Evolutionary conservation across 345 rosid species (phyloP).

Genomic region (Populus pruinosa): DNA sequence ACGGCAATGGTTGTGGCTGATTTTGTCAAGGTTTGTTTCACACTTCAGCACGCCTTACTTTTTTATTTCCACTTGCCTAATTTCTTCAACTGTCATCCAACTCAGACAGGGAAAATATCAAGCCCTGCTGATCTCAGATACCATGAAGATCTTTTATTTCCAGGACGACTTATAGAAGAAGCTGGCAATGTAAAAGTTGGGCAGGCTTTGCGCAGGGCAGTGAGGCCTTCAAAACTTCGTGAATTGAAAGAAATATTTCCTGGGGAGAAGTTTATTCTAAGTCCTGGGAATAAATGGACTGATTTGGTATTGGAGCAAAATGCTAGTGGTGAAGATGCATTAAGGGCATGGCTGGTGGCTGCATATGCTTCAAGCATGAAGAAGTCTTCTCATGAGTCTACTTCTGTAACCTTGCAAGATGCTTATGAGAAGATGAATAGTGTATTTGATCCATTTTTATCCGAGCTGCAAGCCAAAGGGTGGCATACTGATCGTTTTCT

Average conservation of each 20-base stretch:
- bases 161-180: conserved; percentile 68
- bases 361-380: conserved; percentile 53
- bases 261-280: conserved; percentile 70
- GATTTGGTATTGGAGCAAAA: conserved; percentile 75
- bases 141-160: conserved; percentile 71
- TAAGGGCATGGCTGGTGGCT: conserved; percentile 95
- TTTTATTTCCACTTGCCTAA: conserved; percentile 16
- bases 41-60: conserved; percentile 6
- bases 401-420: conserved; percentile 37
- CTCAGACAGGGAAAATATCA: conserved; percentile 69
- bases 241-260: conserved; percentile 58
- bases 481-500: conserved; percentile 92
- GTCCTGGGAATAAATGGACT: conserved; percentile 47
- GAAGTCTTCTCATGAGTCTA: conserved; percentile 32
- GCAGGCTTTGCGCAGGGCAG: conserved; percentile 53
- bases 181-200: conserved; percentile 89
- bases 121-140: conserved; percentile 81
- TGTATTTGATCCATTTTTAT: conserved; percentile 47
- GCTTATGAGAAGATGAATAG: conserved; percentile 65
- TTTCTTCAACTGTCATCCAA: conserved; percentile 11
- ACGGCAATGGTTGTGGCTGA: conserved; percentile 80
- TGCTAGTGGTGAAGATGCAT: conserved; percentile 85
- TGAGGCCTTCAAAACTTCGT: conserved; percentile 61
- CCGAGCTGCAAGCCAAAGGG: conserved; percentile 71
- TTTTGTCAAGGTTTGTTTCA: conserved; percentile 60